phyloP scores from a whole-genome alignment of 1,139 yeast species.

The Arxiozyma bovina region DNA sequence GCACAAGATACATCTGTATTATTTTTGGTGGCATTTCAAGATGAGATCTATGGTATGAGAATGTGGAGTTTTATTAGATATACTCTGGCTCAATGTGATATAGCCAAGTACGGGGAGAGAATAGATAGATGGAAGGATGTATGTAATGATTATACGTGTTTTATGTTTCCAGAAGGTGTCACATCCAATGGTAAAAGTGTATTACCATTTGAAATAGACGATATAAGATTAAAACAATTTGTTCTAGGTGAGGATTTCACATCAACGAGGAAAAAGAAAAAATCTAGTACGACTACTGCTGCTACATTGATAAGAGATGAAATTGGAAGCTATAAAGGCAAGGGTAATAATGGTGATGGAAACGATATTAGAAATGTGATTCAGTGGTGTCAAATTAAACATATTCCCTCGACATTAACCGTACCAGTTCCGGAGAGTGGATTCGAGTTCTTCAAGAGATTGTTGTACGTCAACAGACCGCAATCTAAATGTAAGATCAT shows the following conservation, averaged over 20 bases:
- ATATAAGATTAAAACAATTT: conserved; percentile 16
- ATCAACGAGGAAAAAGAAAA: not conserved
- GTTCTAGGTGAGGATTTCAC: not conserved
- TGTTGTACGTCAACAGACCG: not conserved
- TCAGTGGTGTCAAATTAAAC: not conserved
- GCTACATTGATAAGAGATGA: not conserved
- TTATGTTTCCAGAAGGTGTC: conserved; percentile 58
- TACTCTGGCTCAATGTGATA: conserved; percentile 24
- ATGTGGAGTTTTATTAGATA: conserved; percentile 35
- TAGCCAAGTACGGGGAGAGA: conserved; percentile 12
- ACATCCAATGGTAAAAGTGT: conserved; percentile 57
- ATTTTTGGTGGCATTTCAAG: conserved; percentile 41
- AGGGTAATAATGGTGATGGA: not conserved
- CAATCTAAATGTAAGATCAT: not conserved
- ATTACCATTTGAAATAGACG: conserved; percentile 37
- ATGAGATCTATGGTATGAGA: conserved; percentile 35
- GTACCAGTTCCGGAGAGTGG: not conserved
- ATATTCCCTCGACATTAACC: not conserved
- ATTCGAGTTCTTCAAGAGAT: not conserved
- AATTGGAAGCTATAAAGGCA: not conserved
- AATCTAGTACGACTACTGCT: not conserved
- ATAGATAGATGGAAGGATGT: not conserved
- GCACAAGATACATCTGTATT: conserved; percentile 31
- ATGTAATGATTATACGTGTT: conserved; percentile 34
- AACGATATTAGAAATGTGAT: not conserved